phyloP scores from a whole-genome alignment of 768 basidiomycete genomes.

The Boletales sp. region DNA sequence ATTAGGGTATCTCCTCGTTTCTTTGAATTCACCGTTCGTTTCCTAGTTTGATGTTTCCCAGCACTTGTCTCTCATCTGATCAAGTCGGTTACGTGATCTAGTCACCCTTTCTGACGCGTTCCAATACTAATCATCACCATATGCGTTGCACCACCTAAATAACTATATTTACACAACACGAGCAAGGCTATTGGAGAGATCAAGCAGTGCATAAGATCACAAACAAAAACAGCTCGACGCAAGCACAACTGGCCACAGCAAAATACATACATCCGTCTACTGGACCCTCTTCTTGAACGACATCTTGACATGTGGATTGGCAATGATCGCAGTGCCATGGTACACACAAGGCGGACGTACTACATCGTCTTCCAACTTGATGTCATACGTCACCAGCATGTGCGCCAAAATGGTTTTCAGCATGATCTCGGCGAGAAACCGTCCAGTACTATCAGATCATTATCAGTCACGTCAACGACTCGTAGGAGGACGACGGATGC shows the following conservation, averaged over 20 bases:
- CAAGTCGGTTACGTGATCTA: constrained; percentile 66
- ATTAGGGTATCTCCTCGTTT: not conserved
- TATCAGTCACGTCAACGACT: too few species aligned
- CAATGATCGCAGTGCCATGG: not conserved
- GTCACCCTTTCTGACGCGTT: too few species aligned
- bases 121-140: too few species aligned
- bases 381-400: constrained; percentile 7
- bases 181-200: too few species aligned
- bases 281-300: constrained; percentile 3
- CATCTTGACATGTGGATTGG: not conserved
- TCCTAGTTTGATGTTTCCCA: constrained; percentile 75
- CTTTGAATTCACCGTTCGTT: constrained; percentile 17
- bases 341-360: not conserved
- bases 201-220: too few species aligned
- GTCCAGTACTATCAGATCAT: constrained; percentile 7
- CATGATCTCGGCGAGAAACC: constrained; percentile 9
- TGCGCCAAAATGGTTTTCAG: constrained; percentile 16
- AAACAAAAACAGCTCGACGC: too few species aligned
- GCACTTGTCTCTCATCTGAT: constrained; percentile 78
- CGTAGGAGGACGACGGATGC: too few species aligned
- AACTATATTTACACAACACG: too few species aligned
- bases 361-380: constrained; percentile 2
- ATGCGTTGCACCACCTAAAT: too few species aligned
- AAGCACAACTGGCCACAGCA: too few species aligned
- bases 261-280: too few species aligned